Evolutionary conservation across 106 monocot species (phyloP), one percentile per base, ranked within the genome.

Genomic region (Dioscorea alata): DNA sequence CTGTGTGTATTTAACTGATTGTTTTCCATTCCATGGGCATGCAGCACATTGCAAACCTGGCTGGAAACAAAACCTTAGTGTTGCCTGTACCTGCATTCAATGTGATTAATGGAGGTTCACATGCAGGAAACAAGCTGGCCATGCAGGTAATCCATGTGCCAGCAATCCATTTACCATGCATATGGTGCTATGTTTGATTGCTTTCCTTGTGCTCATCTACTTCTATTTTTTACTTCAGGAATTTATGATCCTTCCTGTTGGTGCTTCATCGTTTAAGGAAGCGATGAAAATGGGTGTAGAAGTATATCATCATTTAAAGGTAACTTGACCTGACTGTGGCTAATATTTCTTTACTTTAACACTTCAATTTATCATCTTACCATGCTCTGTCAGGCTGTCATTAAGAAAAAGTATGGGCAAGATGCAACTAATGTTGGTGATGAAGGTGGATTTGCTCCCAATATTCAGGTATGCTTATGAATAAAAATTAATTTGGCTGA

Each of bases 51-150:
- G 89, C 97, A 49, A 92, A 97, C 69, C 80, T 97, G 59, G 82
- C 94, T 79, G 94, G 94, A 62, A 94, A 94, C 85, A 90, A 90
- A 72, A 90, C 57, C 54, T 67, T 94, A 42, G 90, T 90, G 33
- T 73, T 94, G 71, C 94, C 94, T 54, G 94, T 94, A 57, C 94
- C 94, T 48, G 94, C 94, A 19, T 94, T 94, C 51, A 94, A 94
- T 81, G 90, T 94, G 62, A 94, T 94, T 28, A 94, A 94, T 68
- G 94, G 94, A 63, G 94, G 94, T 24, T 94, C 94, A 10, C 94
- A 94, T 81, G 94, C 94, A 54, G 90, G 94, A 76, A 94, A 94
- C 48, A 94, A 94, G 76, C 79, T 94, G 62, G 94, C 90, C 20
- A 94, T 94, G 94, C 93, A 93, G 84, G 97, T 85, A 78, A 66